Percentiles rank a stretch among this genome's conserved stretches.
phyloP scores from a whole-genome alignment of 1,139 yeast species.

The Lodderomyces oxycetoniae region DNA sequence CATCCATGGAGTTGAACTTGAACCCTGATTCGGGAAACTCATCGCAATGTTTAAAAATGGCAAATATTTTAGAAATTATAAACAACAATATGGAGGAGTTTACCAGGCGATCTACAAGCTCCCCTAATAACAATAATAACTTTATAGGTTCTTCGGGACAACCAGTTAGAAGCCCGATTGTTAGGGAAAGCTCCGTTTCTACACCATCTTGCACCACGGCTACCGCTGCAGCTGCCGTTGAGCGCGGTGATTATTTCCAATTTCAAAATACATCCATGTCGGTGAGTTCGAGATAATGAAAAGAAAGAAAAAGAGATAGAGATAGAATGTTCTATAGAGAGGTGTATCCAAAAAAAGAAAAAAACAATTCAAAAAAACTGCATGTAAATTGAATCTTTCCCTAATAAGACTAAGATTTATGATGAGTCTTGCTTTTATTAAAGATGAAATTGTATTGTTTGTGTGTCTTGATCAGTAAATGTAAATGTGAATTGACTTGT shows the following conservation, averaged over 20 bases:
- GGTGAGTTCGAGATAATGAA: conserved; percentile 3
- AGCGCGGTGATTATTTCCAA: conserved; percentile 6
- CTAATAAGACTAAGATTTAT: not conserved
- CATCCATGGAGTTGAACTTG: no score
- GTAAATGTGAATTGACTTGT: not conserved
- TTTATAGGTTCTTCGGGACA: no score
- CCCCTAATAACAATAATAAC: no score
- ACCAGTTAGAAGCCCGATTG: no score
- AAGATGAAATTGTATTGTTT: not conserved
- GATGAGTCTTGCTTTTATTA: not conserved
- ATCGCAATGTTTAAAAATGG: conserved; percentile 1
- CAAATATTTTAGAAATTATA: conserved; percentile 3
- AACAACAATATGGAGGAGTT: conserved; percentile 1
- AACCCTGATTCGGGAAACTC: not conserved
- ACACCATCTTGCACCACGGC: no score
- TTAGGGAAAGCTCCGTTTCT: no score
- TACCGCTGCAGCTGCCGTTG: not conserved
- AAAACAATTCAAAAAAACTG: not conserved
- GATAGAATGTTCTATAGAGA: no score
- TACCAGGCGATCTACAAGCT: not conserved
- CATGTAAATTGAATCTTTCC: not conserved
- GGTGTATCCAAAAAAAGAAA: not conserved
- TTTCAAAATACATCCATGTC: conserved; percentile 3
- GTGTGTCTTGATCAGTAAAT: not conserved
- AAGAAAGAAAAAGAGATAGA: not conserved